phyloP scores from a whole-genome alignment of 805 yeast genomes.

The Cyberlindnera maclurae region DNA sequence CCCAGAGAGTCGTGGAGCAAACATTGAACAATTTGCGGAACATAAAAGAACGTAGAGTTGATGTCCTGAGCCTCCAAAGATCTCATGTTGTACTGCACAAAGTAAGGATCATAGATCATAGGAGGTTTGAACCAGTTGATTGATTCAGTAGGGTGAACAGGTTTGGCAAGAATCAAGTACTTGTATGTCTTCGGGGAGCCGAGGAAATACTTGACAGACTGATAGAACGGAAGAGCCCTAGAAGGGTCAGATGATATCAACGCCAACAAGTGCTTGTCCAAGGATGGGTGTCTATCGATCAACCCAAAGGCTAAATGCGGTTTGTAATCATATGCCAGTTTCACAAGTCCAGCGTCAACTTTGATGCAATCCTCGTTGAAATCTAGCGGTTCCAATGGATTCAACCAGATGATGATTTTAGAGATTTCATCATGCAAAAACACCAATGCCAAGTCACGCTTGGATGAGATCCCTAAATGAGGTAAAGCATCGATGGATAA shows the following conservation, averaged over 20 bases:
- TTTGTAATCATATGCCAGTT: conserved; percentile 54
- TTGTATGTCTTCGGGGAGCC: conserved; percentile 15
- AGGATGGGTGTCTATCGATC: conserved; percentile 47
- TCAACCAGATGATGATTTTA: conserved; percentile 70
- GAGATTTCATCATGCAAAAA: conserved; percentile 74
- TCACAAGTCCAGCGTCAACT: conserved; percentile 31
- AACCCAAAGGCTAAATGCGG: conserved; percentile 71
- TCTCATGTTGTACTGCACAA: conserved; percentile 84
- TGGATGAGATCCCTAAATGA: conserved; percentile 27
- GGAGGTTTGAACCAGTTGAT: conserved; percentile 79
- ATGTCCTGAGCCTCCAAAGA: conserved; percentile 85
- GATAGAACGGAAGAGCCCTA: conserved; percentile 46
- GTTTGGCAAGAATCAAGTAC: conserved; percentile 28
- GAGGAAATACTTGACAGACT: conserved; percentile 50
- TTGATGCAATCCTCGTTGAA: conserved; percentile 30
- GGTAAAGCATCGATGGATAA: conserved; percentile 14
- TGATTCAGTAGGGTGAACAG: conserved; percentile 76
- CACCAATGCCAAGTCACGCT: conserved; percentile 47
- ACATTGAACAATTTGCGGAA: conserved; percentile 95
- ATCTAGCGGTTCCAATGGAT: conserved; percentile 27
- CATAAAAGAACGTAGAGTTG: conserved; percentile 86
- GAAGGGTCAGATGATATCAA: conserved; percentile 53
- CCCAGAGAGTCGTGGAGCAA: conserved; percentile 78
- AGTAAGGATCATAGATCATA: conserved; percentile 51
- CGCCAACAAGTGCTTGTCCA: conserved; percentile 30